These are phyloP conservation scores for Oryza coarctata DNA, from an alignment of 176 grass and related monocot species.

Conservation along the genomic window DNA sequence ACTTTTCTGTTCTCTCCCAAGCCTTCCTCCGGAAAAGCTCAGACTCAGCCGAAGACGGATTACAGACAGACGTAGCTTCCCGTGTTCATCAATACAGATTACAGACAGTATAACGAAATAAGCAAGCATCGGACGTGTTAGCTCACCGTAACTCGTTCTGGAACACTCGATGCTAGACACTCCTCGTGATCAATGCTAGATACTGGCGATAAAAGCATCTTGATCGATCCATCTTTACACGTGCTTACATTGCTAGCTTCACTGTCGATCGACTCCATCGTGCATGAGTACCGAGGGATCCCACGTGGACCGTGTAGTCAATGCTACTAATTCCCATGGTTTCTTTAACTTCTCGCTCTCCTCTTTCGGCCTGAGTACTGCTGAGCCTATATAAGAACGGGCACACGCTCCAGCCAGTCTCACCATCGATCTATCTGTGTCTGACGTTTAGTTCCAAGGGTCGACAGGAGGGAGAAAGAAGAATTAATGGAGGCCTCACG, in stretches of 20 bases:
- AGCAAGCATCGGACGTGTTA: background rate
- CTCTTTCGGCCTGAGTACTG: background rate
- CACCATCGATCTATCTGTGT: background rate
- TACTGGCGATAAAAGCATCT: background rate
- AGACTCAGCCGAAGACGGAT: background rate
- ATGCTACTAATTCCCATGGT: background rate
- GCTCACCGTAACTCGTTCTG: background rate
- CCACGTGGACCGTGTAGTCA: background rate
- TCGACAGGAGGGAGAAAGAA: background rate
- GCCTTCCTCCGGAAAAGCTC: background rate
- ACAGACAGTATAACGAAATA: background rate
- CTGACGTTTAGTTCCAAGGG: background rate
- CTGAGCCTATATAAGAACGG: background rate
- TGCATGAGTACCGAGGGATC: background rate
- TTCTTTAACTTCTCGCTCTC: background rate
- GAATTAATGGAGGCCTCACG: constrained; percentile 29
- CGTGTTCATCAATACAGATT: background rate
- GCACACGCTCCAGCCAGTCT: background rate
- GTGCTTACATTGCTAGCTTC: background rate
- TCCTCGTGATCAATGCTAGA: background rate
- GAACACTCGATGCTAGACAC: background rate
- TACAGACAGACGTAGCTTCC: no score
- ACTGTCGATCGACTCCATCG: background rate
- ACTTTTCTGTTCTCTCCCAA: background rate
- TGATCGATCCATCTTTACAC: background rate